phyloP scores from a whole-genome alignment of 768 basidiomycete genomes.

The Boletus insuetus region DNA sequence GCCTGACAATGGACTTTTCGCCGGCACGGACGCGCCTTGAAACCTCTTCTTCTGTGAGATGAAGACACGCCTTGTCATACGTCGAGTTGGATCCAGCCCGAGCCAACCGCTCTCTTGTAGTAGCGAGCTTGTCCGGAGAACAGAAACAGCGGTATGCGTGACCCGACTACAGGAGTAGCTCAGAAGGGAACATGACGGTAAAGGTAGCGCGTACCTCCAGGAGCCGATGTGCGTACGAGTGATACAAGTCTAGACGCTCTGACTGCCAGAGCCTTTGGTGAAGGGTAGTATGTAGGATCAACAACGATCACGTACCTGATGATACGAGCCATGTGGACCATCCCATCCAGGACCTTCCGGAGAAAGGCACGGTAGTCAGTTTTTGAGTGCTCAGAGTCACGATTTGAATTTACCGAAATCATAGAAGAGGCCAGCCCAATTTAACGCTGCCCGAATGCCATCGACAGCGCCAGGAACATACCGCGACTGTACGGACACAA shows the following conservation, averaged over 20 bases:
- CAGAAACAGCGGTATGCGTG: slow-evolving; percentile 97
- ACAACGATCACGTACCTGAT: slow-evolving; percentile 52
- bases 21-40: slow-evolving; percentile 69
- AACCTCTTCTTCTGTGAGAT: slow-evolving; percentile 84
- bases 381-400: too few relatives aligned
- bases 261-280: slow-evolving; percentile 55
- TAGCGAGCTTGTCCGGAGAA: slow-evolving; percentile 63
- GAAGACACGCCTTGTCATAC: slow-evolving; percentile 88
- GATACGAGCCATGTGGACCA: slow-evolving; percentile 82
- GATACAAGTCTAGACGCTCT: slow-evolving; percentile 84
- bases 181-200: background rate
- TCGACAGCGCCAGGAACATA: slow-evolving; percentile 84
- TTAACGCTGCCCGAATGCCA: slow-evolving; percentile 67
- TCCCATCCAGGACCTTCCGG: slow-evolving; percentile 68
- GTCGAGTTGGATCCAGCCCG: slow-evolving; percentile 71
- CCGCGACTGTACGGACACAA: slow-evolving; percentile 52
- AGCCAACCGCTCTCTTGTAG: slow-evolving; percentile 67
- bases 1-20: slow-evolving; percentile 77
- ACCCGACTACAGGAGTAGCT: slow-evolving; percentile 52
- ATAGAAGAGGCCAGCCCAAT: slow-evolving; percentile 90
- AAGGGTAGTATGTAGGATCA: background rate
- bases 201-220: slow-evolving; percentile 54
- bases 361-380: slow-evolving; percentile 4
- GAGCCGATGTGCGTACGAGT: slow-evolving; percentile 64
- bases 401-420: slow-evolving; percentile 68